Base-by-base conservation (phyloP, 371 early-diverging fungal genomes). In the Circinella minor region DNA sequence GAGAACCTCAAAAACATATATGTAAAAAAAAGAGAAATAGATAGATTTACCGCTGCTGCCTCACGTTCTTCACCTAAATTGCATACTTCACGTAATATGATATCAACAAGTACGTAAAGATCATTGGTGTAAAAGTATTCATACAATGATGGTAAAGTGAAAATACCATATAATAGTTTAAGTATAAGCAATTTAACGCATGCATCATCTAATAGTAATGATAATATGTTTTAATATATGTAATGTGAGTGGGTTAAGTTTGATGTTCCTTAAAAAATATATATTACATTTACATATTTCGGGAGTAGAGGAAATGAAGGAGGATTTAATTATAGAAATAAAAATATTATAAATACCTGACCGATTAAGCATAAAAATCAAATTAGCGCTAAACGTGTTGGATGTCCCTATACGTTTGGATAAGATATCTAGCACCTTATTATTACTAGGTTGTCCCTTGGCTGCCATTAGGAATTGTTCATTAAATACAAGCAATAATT, bases 81-180 rank as follows among this genome's bases (percentile, higher is more conserved):
- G 77, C 90, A 86, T 11, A 93, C 80, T 75, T 94, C 94, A 62
- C 96, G 84, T 10, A 95, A 76, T 1, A 92, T 84, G 34, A 95
- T 91, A 72, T 96, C 96, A 4, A 95, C 85, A 36, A 95, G 83
- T 6, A 96, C 94, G 48, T 85, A 85, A 18, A 95, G 80, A 76
- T 96, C 96, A 69, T 96, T 96, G 38, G 95, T 94, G 74, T 95
- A 96, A 80, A 94, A 91, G 67, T 93, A 89, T 61, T 89, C 86
- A 54, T 79, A 81, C 0, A 93, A 83, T 51, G 69, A 71, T 6
- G 88, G 84, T 3, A 74, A 81, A 18, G 86, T 86, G 55, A 96
- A 88, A 27, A 96, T 75, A 46, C 83, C 75, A 60, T 88, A 84
- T 13, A 96, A 77, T 54, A 93, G 84, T 54, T 90, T 86, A 43